phyloP scores from a whole-genome alignment of 805 yeast genomes.

The Saturnispora besseyi region DNA sequence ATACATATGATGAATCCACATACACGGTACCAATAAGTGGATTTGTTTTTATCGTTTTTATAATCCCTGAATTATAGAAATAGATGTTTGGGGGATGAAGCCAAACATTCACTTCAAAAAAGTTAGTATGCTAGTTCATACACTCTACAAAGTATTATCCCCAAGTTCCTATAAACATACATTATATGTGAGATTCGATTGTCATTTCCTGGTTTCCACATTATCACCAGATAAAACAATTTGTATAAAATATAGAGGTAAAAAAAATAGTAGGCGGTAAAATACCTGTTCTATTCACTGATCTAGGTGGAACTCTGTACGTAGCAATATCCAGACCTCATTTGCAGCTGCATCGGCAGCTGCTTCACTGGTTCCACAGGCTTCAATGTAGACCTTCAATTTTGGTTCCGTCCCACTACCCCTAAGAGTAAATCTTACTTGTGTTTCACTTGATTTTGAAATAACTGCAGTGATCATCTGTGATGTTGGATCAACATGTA shows the following conservation, averaged over 20 bases:
- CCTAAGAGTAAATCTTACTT: conserved; percentile 62
- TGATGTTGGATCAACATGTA: conserved; percentile 64
- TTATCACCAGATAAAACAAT: background rate
- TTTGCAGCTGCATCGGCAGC: conserved; percentile 46
- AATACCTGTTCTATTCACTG: background rate
- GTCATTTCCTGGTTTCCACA: background rate
- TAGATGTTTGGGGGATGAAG: too few species aligned
- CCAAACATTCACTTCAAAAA: too few species aligned
- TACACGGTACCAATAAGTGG: background rate
- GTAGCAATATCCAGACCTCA: conserved; percentile 57
- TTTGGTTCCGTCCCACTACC: conserved; percentile 98
- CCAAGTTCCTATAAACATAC: background rate
- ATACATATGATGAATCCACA: background rate
- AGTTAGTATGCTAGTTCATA: too few species aligned
- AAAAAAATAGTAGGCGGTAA: too few species aligned
- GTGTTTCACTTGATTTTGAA: conserved; percentile 12
- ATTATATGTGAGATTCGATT: background rate
- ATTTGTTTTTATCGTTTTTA: background rate
- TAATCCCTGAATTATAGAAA: background rate
- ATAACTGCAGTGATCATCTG: conserved; percentile 80
- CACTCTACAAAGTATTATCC: too few species aligned
- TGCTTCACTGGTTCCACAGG: conserved; percentile 39
- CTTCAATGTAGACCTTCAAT: conserved; percentile 84
- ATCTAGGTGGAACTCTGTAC: conserved; percentile 5
- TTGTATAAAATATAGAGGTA: too few species aligned